phyloP scores from a whole-genome alignment of 73 alveolate genomes.

The Blepharisma japonicum region DNA sequence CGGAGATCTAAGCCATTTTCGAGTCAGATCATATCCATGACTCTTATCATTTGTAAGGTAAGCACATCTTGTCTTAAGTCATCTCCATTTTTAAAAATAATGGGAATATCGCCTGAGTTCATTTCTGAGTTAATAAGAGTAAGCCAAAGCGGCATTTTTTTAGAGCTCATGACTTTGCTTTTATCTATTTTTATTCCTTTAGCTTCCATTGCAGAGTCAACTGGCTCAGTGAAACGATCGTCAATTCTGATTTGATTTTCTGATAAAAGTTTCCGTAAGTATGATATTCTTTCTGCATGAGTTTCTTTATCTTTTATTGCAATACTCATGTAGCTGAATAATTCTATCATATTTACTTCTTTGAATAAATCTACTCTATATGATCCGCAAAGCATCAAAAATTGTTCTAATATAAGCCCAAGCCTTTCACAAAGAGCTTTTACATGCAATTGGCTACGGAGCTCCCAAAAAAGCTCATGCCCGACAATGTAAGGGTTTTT shows the following conservation, averaged over 20 bases:
- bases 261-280: background rate
- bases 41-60: slow-evolving; percentile 79
- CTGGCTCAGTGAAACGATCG: background rate
- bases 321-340: background rate
- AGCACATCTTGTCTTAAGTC: slow-evolving; percentile 95
- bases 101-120: slow-evolving; percentile 3
- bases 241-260: background rate
- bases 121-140: slow-evolving; percentile 57
- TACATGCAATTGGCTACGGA: slow-evolving; percentile 69
- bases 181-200: slow-evolving; percentile 37
- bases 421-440: slow-evolving; percentile 68
- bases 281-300: background rate
- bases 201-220: background rate
- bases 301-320: background rate
- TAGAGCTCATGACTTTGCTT: slow-evolving; percentile 68
- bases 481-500: slow-evolving; percentile 80
- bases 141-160: slow-evolving; percentile 68
- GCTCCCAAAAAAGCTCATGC: slow-evolving; percentile 86
- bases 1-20: slow-evolving; percentile 85
- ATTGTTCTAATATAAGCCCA: slow-evolving; percentile 75
- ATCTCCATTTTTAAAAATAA: slow-evolving; percentile 75
- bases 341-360: background rate
- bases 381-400: slow-evolving; percentile 69
- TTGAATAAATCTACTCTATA: slow-evolving; percentile 33
- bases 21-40: slow-evolving; percentile 96